Conservation (phyloP, 2,329 filamentous ascomycete genomes). For the Diaporthe citrichinensis region DNA sequence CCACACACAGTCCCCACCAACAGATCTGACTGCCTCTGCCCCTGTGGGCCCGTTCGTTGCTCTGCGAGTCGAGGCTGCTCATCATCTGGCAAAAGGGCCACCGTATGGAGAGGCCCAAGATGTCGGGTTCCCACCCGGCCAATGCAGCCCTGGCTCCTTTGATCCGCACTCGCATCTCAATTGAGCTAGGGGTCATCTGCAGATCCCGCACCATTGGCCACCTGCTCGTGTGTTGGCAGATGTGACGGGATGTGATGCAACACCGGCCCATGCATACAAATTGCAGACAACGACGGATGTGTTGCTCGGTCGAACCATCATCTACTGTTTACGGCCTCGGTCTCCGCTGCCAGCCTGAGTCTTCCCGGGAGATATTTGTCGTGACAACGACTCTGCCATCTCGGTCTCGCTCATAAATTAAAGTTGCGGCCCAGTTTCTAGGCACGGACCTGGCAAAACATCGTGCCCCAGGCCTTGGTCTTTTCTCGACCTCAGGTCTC, state of each 20-base stretch:
- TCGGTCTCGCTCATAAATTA: not conserved
- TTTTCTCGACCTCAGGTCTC: not conserved
- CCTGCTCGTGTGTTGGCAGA: slow-evolving; percentile 17
- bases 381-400: not conserved
- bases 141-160: slow-evolving; percentile 23
- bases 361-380: no score
- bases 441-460: not conserved
- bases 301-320: slow-evolving; percentile 26
- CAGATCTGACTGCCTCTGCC: not conserved
- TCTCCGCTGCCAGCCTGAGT: not conserved
- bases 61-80: slow-evolving; percentile 4
- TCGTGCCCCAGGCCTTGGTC: not conserved
- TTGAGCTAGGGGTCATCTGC: slow-evolving; percentile 9
- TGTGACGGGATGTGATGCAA: slow-evolving; percentile 37
- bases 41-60: not conserved
- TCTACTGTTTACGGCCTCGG: slow-evolving; percentile 14
- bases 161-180: slow-evolving; percentile 24
- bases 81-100: slow-evolving; percentile 12
- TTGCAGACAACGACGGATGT: not conserved
- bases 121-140: slow-evolving; percentile 25
- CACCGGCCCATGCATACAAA: slow-evolving; percentile 27
- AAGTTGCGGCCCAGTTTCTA: not conserved
- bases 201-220: slow-evolving; percentile 23
- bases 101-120: slow-evolving; percentile 19
- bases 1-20: slow-evolving; percentile 4